phyloP scores from a whole-genome alignment of 164 flowering plant species.

The Magnolia officinalis region DNA sequence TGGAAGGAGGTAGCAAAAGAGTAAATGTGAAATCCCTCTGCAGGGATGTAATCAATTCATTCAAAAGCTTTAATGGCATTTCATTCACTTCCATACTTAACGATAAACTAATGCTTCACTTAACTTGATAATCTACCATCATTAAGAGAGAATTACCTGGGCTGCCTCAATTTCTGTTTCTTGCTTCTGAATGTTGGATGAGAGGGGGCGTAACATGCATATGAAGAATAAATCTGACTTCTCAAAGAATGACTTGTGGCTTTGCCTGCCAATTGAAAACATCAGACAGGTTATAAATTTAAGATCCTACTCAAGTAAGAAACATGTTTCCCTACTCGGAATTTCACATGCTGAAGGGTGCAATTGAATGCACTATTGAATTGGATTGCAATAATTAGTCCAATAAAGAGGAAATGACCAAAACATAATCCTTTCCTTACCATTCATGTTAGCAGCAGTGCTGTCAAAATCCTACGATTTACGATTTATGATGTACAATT shows the following conservation, averaged over 20 bases:
- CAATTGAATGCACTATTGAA: not conserved
- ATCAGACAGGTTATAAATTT: not conserved
- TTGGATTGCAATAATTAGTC: not conserved
- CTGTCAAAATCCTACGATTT: too few relatives aligned
- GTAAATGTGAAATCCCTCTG: not conserved
- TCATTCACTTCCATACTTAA: not conserved
- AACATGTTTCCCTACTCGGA: not conserved
- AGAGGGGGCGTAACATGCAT: constrained; percentile 61
- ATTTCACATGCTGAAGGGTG: not conserved
- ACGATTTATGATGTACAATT: too few relatives aligned
- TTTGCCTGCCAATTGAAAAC: constrained; percentile 40
- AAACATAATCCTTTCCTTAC: not conserved
- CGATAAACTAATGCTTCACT: not conserved
- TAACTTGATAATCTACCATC: not conserved
- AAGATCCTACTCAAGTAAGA: not conserved
- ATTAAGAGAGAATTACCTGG: constrained; percentile 32
- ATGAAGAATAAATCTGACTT: constrained; percentile 73
- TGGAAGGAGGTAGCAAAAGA: not conserved
- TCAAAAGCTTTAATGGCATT: not conserved
- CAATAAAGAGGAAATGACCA: not conserved
- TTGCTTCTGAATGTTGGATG: constrained; percentile 59
- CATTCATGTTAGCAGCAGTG: too few relatives aligned
- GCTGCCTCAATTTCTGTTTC: constrained; percentile 62
- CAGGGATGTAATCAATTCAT: not conserved
- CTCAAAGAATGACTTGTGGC: constrained; percentile 50